Conservation (phyloP, 2,329 filamentous ascomycete species). For the Penicillium nordicum region DNA sequence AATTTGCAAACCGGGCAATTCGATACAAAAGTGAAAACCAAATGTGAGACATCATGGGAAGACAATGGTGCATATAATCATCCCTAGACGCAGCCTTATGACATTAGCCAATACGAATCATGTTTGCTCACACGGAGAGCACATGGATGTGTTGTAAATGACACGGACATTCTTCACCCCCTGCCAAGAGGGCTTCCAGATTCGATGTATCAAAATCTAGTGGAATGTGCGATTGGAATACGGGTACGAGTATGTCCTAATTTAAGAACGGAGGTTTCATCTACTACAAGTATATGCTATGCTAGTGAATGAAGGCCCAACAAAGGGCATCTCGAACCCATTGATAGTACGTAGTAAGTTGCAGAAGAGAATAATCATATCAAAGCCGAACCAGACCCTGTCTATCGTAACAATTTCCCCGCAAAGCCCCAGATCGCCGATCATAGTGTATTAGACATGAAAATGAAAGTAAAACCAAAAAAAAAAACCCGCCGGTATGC, state of each 20-base stretch:
- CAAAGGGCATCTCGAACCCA: neutral
- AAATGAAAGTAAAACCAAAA: neutral
- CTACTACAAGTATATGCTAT: neutral
- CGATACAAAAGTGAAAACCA: neutral
- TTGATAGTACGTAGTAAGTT: neutral
- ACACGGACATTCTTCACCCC: neutral
- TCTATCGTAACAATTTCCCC: neutral
- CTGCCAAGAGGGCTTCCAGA: neutral
- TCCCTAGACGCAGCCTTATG: neutral
- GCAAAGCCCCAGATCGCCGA: neutral
- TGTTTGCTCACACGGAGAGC: neutral
- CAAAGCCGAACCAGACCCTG: neutral
- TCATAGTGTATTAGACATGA: constrained; percentile 2
- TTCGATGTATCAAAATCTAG: neutral
- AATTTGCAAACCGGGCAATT: neutral
- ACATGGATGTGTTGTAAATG: neutral
- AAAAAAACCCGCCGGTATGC: neutral
- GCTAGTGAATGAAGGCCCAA: neutral
- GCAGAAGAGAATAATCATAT: neutral
- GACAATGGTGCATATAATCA: neutral
- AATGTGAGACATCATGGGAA: neutral
- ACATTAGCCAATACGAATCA: neutral
- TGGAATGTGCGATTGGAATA: neutral
- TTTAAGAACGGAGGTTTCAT: no score
- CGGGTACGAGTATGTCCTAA: neutral